phyloP scores from a whole-genome alignment of 345 rosid genomes.

The Gossypium longicalyx region DNA sequence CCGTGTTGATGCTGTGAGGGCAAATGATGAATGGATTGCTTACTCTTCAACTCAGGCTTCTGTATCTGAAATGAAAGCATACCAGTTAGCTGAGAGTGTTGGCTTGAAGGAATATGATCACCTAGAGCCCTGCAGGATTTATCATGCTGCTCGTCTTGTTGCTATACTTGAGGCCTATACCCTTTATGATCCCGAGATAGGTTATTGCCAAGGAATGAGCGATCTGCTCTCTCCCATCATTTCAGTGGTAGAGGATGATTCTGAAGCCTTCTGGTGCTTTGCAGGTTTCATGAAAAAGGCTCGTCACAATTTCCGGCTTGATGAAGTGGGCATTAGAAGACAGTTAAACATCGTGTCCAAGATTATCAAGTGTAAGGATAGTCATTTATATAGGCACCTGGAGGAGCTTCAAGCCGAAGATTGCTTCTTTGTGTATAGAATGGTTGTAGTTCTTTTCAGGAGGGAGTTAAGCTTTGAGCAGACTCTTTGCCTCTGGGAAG shows the following conservation, averaged over 20 bases:
- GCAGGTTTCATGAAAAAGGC: slow-evolving; percentile 93
- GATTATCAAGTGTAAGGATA: slow-evolving; percentile 81
- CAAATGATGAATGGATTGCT: slow-evolving; percentile 69
- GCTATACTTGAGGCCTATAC: slow-evolving; percentile 49
- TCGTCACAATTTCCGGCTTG: slow-evolving; percentile 82
- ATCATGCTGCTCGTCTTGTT: slow-evolving; percentile 4
- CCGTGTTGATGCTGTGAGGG: slow-evolving; percentile 86
- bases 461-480: slow-evolving; percentile 80
- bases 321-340: slow-evolving; percentile 89
- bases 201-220: slow-evolving; percentile 97
- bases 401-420: slow-evolving; percentile 90
- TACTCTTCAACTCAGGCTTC: slow-evolving; percentile 70
- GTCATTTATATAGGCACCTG: slow-evolving; percentile 67
- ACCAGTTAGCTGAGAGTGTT: background rate
- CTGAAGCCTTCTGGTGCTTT: slow-evolving; percentile 87
- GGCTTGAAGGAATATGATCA: slow-evolving; percentile 2
- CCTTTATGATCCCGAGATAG: slow-evolving; percentile 69
- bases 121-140: slow-evolving; percentile 1
- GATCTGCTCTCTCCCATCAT: slow-evolving; percentile 80
- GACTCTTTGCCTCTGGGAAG: slow-evolving; percentile 93
- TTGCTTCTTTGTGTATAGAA: slow-evolving; percentile 90
- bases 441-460: slow-evolving; percentile 91
- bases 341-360: slow-evolving; percentile 72
- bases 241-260: slow-evolving; percentile 63
- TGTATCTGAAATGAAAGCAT: slow-evolving; percentile 25